Base-by-base conservation (phyloP, 2,329 filamentous ascomycete genomes). In the Ciborinia camelliae region DNA sequence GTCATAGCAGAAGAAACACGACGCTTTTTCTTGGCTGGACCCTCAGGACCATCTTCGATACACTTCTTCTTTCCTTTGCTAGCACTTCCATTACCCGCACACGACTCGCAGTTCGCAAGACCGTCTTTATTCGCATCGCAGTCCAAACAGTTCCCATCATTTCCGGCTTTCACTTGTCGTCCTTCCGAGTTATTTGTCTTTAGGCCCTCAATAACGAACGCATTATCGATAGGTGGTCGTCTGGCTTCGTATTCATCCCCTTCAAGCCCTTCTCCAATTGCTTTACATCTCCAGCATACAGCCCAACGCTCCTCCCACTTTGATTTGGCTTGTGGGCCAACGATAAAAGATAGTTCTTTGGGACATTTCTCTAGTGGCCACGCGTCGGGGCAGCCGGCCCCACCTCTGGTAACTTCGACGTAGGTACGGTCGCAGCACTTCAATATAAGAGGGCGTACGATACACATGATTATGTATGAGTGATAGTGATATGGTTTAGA, bases 291-390 rank as follows among this genome's bases (percentile, higher is more conserved):
- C 73, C 73, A 74, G 64, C 72, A 74, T 4, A 28, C 51, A 12
- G 67, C 71, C 15, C 4, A 7, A 28, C 14, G 4, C 12, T 65
- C 12, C 43, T 69, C 60, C 14, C 64, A 53, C n/a, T n/a, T n/a
- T n/a, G n/a, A n/a, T n/a, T n/a, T n/a, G n/a, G 4, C 67, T 55
- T 32, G 35, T 63, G 9, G 62, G 15, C 64, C 58, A 20, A 68
- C 28, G 50, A 69, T 64, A 7, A 73, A 62, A 62, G 71, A 73
- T 28, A 73, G 63, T 15, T 74, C 71, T 43, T 51, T 37, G 5
- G 70, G 69, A 37, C 73, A 74, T 65, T 73, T 74, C 7, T 61
- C 62, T 15, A 65, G 66, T 12, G 71, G 71, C 72, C 71, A 74
- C 23, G 62, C 59, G 3, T 66, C 66, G 2, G 71, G 67, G 51